Conservation (phyloP, 1,284 basidiomycete species). For the Ganoderma meredithae region DNA sequence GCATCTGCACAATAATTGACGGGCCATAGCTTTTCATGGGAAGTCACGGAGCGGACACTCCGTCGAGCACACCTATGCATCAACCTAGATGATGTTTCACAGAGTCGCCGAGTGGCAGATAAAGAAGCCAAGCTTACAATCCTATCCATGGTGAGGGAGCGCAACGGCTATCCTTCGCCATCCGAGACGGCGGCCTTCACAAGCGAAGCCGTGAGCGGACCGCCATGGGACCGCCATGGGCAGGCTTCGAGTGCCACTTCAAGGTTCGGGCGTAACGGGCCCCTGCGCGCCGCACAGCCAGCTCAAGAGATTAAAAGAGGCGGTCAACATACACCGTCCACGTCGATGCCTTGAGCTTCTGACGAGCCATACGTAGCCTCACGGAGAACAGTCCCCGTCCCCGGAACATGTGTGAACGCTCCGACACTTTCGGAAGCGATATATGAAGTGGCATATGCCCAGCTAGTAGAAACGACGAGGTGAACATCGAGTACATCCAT, state of each 20-base stretch:
- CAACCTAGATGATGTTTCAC: background rate
- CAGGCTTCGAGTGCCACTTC: background rate
- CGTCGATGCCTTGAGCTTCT: background rate
- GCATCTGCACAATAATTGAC: background rate
- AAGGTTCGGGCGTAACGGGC: no score
- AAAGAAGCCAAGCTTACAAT: conserved; percentile 39
- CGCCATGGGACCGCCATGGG: conserved; percentile 4
- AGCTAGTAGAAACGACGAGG: no score
- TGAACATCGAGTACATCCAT: no score
- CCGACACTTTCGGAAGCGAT: no score
- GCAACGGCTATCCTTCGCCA: conserved; percentile 50
- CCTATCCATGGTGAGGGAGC: conserved; percentile 25
- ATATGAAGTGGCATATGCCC: no score
- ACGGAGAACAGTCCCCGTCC: background rate
- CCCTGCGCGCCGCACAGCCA: background rate
- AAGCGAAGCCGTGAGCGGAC: background rate
- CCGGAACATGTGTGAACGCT: background rate
- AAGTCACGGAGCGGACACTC: background rate
- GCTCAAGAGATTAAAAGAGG: no score
- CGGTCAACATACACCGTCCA: no score
- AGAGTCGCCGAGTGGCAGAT: background rate
- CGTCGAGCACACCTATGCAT: background rate
- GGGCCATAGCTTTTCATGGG: background rate
- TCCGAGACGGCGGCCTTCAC: conserved; percentile 33
- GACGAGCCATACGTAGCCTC: background rate